Conservation (phyloP, 2,329 filamentous ascomycete genomes). For the Pseudogymnoascus sp. region DNA sequence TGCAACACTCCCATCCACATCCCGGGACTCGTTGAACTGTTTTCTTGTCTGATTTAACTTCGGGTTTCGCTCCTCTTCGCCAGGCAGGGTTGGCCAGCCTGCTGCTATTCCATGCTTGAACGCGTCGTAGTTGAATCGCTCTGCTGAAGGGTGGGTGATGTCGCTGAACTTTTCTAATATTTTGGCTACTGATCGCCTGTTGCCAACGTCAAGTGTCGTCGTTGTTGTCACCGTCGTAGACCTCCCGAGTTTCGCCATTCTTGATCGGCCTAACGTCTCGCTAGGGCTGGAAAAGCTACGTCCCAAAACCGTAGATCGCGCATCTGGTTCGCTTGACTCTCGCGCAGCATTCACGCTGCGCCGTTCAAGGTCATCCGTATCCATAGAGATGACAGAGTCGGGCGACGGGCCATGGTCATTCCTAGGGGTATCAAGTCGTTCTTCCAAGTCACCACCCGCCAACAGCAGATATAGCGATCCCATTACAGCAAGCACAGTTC, state of each 20-base stretch:
- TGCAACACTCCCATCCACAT: conserved; percentile 28
- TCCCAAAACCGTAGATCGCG: neutral
- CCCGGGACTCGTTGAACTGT: conserved; percentile 32
- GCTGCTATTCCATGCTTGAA: conserved; percentile 39
- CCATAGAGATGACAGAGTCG: conserved; percentile 7
- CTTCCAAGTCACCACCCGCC: conserved; percentile 10
- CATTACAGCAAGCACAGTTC: conserved; percentile 47
- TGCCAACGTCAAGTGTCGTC: too few species aligned
- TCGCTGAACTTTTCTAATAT: conserved; percentile 40
- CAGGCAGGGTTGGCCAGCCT: conserved; percentile 50
- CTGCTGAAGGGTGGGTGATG: conserved; percentile 33
- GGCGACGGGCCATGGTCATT: neutral
- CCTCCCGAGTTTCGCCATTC: neutral
- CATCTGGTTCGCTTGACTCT: neutral
- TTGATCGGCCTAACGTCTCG: neutral
- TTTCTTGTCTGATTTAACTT: conserved; percentile 33
- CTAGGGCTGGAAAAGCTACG: conserved; percentile 12
- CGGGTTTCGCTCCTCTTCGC: conserved; percentile 40
- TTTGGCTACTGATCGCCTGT: conserved; percentile 37
- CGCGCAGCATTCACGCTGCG: conserved; percentile 1
- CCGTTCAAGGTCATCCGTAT: neutral
- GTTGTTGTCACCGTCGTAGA: too few species aligned
- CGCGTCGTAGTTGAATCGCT: conserved; percentile 41
- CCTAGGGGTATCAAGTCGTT: neutral
- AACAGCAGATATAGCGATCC: conserved; percentile 51